Evolutionary conservation across 176 grass and related monocot species (phyloP), one percentile per base, ranked within the genome.

Genomic region (Oryza brachyantha): DNA sequence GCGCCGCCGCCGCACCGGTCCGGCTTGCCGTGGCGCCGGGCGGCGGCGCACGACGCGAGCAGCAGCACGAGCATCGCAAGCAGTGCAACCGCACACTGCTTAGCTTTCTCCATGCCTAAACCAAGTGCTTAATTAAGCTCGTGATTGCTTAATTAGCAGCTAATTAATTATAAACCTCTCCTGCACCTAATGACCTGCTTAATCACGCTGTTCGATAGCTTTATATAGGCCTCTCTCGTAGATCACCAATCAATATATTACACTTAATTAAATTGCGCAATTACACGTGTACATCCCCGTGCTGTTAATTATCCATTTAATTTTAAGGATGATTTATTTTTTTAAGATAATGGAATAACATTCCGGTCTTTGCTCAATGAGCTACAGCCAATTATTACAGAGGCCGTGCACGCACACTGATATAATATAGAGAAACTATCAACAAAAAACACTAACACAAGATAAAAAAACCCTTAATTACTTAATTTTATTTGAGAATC

Each of bases 71-170:
- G 52, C 27, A 27, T 21, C 27, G 50, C 64, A 29, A 75, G 0
- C 34, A 32, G 12, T 0, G 17, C n/a, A 0, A 67, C n/a, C n/a
- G n/a, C n/a, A n/a, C n/a, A 1, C 28, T 60, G 3, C 28, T 36
- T 84, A 3, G 64, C 21, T 48, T 22, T 70, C 32, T 26, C 52
- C 78, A 80, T 80, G n/a, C n/a, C n/a, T n/a, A n/a, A n/a, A n/a
- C n/a, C n/a, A n/a, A n/a, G n/a, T 3, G 80, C n/a, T 3, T 14
- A 12, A 4, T 48, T 52, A 21, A 52, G 28, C 50, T 63, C 38
- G 21, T 61, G 59, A 26, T 13, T 24, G 62, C 62, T 79, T 61
- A 43, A 21, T 43, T 75, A 31, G 61, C 29, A 52, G 48, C 48
- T 52, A 52, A 52, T 77, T n/a, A n/a, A n/a, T n/a, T n/a, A n/a